A percentile compares a stretch with the other conserved stretches of the same genome.
These are phyloP conservation scores for Coriaria nepalensis DNA, from an alignment of 306 rosid genomes.

Conservation along the genomic window DNA sequence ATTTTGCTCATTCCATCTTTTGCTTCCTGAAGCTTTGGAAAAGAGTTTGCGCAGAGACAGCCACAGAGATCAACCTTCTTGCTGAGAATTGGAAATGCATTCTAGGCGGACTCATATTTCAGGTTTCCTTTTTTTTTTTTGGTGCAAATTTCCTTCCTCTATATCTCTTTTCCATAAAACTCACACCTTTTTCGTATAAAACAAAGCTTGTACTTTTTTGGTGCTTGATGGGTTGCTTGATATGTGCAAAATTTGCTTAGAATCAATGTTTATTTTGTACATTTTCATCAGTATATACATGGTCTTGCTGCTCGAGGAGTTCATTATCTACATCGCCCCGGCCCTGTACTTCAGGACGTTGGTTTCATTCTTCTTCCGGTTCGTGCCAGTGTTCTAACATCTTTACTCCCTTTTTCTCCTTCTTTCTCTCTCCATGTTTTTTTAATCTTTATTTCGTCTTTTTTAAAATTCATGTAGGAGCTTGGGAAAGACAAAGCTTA, in stretches of 20 bases:
- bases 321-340: slow-evolving; percentile 88
- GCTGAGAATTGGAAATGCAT: slow-evolving; percentile 77
- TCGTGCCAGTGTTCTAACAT: slow-evolving; percentile 16
- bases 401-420: not conserved
- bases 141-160: not conserved
- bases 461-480: slow-evolving; percentile 36
- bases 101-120: slow-evolving; percentile 65
- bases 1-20: slow-evolving; percentile 17
- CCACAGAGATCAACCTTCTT: slow-evolving; percentile 74
- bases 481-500: slow-evolving; percentile 80
- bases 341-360: slow-evolving; percentile 80
- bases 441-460: slow-evolving; percentile 9
- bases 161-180: not conserved
- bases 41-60: slow-evolving; percentile 47
- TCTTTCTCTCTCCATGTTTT: not conserved
- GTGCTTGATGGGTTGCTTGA: not conserved
- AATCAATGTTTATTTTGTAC: slow-evolving; percentile 3
- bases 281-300: slow-evolving; percentile 63
- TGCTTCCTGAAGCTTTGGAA: slow-evolving; percentile 64
- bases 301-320: slow-evolving; percentile 97
- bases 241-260: not conserved
- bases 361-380: slow-evolving; percentile 87
- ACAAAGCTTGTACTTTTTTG: not conserved
- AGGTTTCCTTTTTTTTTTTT: slow-evolving; percentile 30
- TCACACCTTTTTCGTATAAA: slow-evolving; percentile 4